Base-by-base conservation (phyloP, 2,329 filamentous ascomycete species). In the Neonectria hederae region DNA sequence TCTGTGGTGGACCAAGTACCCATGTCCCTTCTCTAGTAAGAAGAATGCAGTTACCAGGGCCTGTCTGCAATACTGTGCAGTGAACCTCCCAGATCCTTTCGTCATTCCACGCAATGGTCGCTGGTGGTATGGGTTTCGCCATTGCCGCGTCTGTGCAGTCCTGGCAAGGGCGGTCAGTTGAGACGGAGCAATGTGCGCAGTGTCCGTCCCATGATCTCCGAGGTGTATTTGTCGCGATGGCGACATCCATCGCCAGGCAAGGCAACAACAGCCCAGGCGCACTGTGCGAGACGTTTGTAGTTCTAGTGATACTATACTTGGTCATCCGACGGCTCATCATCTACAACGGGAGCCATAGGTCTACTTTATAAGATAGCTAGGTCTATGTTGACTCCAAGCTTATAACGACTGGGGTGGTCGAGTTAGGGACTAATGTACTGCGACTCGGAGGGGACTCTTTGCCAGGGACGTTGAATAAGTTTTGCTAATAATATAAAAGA, bases 1-100 rank as follows among this genome's bases (percentile, higher is more conserved):
- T 59, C 30, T 63, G 54, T 3, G 62, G 58, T 8, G 65, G 65
- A 8, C 68, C 66, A 6, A 71, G 17, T 13, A 55, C 69, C 5
- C 66, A 30, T 4, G 19, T 57, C 3, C 60, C 66, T 19, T 65
- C 51, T 19, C 26, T 54, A 0, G 60, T 70, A 40, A 70, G 49
- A 8, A 69, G 21, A 19, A 69, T 52, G 22, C 61, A 66, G 28
- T 62, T 66, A 1, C 67, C 65, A 1, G 65, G 59, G 0, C 56
- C 63, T 14, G 59, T 66, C 40, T 68, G 30, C n/a, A 60, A 19
- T 22, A 52, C 63, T 14, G 67, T 65, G 6, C 17, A 19, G 40
- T 54, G 45, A 14, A 58, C 40, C 2, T 58, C 21, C 19, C 17
- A 40, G 17, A 59, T 32, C 2, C 13, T 28, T 21, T 30, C 24